Evolutionary conservation across 2,329 filamentous ascomycete species (phyloP), one percentile per base, ranked within the genome.

Genomic region (Alternaria tenuissima): DNA sequence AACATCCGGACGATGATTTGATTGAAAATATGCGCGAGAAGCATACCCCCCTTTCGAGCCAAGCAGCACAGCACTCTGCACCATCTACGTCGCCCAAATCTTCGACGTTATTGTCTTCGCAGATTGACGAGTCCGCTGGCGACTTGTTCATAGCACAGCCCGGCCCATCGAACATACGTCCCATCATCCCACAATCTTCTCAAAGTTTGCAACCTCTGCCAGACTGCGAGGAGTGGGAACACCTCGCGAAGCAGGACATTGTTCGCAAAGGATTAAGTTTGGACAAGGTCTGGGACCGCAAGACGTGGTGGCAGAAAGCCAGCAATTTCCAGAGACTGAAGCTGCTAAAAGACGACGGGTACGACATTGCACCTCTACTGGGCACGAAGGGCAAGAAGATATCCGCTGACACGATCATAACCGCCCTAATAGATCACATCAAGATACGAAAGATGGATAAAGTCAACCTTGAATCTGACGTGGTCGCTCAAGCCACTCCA

Each of bases 291-390:
- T 62, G 59, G 61, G 44, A 51, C 9, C 42, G 36, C 5, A 30
- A 28, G 14, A 65, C 59, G 11, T 65, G 62, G 60, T 63, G 60
- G n/a, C 54, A 55, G 42, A 65, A 65, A 24, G 46, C 57, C 8
- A 63, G 42, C 47, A 65, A 55, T 14, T 30, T 52, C 16, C 38
- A 46, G 8, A 46, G 62, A 14, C 47, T 63, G 9, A 57, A 60
- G 30, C 26, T 65, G n/a, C 32, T 65, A 8, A 56, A 63, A 46
- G 53, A 65, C n/a, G 57, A 65, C 18, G 62, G 62, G 7, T 63
- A 60, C 28, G 57, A 65, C 18, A 62, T 65, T 7, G 20, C 3
- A 7, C 26, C 46, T n/a, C 30, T 65, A 11, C 7, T 22, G 16
- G 11, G 1, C 20, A 48, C 18, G 8, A 60, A 32, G 51, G n/a